Base-by-base conservation (phyloP, 768 basidiomycete genomes). In the Hemileccinum impolitum region DNA sequence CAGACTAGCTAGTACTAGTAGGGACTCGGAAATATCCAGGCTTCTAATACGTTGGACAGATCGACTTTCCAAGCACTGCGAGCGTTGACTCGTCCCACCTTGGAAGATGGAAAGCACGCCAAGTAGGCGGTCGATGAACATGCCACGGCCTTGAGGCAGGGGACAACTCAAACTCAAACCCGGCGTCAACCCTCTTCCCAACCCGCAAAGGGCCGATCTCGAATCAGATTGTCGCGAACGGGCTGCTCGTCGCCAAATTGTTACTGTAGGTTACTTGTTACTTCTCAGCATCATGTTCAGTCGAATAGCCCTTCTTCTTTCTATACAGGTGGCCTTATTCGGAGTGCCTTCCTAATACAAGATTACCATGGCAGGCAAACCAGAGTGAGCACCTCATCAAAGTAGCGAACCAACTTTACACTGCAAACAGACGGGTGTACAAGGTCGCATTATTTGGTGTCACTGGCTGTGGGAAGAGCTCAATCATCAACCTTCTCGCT, bases 401-500 rank as follows among this genome's bases (percentile, higher is more conserved):
- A 38, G 26, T 26, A 17, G 13, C 30, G 6, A 37, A 26, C 45
- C 38, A 25, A 64, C 47, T 17, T 23, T 23, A 26, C 23, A 32
- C 40, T 30, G 23, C 39, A 19, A 19, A 18, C 47, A 63, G 62
- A 28, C 59, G 51, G 38, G 38, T 52, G 14, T 59, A 58, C 54
- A 58, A 59, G n/a, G 50, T 69, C 15, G 56, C 51, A 18, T 21
- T 66, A 11, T 58, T 69, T 31, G 65, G 65, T 35, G 56, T 58
- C 47, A 61, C 55, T 12, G 65, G 65, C n/a, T 51, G 56, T 40
- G 67, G 65, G 25, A 66, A 66, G 48, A 66, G 65, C 38, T 68
- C 65, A 0, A 46, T 66, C 47, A 39, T 69, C 47, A 67, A 67
- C 23, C 53, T 67, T 42, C 53, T 67, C 45, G 58, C 60, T 2